These are phyloP conservation scores for Psidium guajava DNA, from an alignment of 345 rosid species.

Conservation along the genomic window DNA sequence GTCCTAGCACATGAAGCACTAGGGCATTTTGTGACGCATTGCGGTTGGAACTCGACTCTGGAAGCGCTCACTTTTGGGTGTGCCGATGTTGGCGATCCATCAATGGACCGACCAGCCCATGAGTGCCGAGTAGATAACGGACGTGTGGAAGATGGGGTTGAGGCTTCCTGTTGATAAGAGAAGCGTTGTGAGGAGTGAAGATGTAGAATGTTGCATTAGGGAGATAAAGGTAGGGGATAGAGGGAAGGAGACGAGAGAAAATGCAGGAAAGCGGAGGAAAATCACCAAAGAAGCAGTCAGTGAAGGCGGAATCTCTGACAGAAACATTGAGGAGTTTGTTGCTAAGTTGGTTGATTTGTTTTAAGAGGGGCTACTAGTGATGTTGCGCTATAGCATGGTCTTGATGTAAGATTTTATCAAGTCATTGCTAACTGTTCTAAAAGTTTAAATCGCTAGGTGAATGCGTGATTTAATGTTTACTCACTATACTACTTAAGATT, in stretches of 20 bases:
- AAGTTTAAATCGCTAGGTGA: too few species aligned
- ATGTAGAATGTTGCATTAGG: background rate
- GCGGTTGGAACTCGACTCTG: slow-evolving; percentile 4
- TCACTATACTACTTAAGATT: too few species aligned
- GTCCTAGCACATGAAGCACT: slow-evolving; percentile 4
- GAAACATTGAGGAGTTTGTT: background rate
- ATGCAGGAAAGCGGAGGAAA: slow-evolving; percentile 6
- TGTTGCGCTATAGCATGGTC: background rate
- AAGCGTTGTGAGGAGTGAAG: slow-evolving; percentile 8
- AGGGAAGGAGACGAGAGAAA: background rate
- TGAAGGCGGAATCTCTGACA: background rate
- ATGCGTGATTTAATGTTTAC: too few species aligned
- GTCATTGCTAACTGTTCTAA: too few species aligned
- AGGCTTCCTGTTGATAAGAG: background rate
- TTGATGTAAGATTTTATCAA: background rate
- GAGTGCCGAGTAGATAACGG: slow-evolving; percentile 11
- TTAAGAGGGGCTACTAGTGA: background rate
- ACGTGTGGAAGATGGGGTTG: slow-evolving; percentile 16
- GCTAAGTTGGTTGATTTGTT: background rate
- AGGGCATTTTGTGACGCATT: slow-evolving; percentile 3
- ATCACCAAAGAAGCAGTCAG: background rate
- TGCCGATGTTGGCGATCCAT: background rate
- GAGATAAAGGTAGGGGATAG: slow-evolving; percentile 6
- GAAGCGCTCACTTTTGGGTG: background rate
- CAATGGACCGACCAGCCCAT: background rate